Evolutionary conservation across 116 monocot genomes (phyloP).

Genomic region (Posidonia oceanica): DNA sequence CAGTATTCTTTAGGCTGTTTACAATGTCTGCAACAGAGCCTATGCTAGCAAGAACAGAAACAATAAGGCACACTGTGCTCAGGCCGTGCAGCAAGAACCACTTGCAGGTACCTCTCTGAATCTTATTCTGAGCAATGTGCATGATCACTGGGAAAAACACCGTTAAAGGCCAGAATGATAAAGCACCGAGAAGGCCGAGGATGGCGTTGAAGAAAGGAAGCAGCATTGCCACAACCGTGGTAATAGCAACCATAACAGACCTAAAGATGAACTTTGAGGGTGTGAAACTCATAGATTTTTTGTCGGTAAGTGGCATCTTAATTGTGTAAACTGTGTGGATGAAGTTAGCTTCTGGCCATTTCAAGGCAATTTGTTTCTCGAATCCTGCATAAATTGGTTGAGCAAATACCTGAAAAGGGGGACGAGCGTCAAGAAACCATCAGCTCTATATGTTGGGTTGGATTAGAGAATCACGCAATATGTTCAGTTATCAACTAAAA

Average conservation of each 20-base stretch:
- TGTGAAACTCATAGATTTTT: conserved; percentile 18
- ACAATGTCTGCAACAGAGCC: conserved; percentile 60
- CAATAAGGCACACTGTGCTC: conserved; percentile 27
- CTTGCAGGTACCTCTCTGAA: conserved; percentile 22
- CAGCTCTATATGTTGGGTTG: background rate
- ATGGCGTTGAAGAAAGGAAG: conserved; percentile 78
- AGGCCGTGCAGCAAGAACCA: conserved; percentile 46
- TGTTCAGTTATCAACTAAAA: too few relatives aligned
- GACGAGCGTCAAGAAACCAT: background rate
- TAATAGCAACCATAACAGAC: conserved; percentile 28
- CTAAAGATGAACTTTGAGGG: conserved; percentile 38
- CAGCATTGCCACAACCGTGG: conserved; percentile 47
- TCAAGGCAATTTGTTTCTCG: conserved; percentile 26
- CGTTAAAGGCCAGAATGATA: conserved; percentile 61
- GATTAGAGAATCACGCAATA: too few relatives aligned
- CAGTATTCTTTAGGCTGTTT: conserved; percentile 27
- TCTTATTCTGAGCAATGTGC: conserved; percentile 47
- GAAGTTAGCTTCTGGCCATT: conserved; percentile 47
- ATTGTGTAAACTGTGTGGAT: conserved; percentile 30
- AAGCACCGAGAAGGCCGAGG: conserved; percentile 46
- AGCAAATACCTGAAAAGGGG: conserved; percentile 37
- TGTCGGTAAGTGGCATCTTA: conserved; percentile 12
- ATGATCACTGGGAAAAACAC: conserved; percentile 60
- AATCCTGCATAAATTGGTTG: conserved; percentile 58
- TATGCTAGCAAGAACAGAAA: conserved; percentile 38